Evolutionary conservation across 2,329 filamentous ascomycete genomes (phyloP), one percentile per base, ranked within the genome.

Genomic region (Chrysoporthe austroafricana): DNA sequence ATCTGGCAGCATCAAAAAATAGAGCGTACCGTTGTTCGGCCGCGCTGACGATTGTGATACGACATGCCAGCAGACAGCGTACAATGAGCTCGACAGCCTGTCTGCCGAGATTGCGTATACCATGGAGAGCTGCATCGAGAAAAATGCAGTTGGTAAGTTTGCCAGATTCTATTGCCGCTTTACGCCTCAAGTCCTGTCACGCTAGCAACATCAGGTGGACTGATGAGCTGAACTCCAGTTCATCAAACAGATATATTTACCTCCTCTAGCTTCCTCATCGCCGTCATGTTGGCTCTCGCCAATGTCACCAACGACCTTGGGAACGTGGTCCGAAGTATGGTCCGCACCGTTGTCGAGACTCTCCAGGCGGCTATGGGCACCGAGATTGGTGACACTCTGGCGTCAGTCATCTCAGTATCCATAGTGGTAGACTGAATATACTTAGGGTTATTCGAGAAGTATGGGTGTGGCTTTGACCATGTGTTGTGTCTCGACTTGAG

Each of bases 21-120:
- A 46, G 46, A 54, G 46, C 44, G 4, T 50, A 1, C 46, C 18
- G 34, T 46, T 62, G 14, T 43, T 62, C 50, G 46, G 32, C 32
- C 46, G 61, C 32, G 43, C 43, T 14, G 14, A 32, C 26, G 61
- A 63, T 3, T 63, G 61, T 26, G 36, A 56, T 26, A 36, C 36
- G 18, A 56, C 61, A 18, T 56, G 61, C 61, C 61, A 54, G 61
- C 32, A 54, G 9, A 14, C 4, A 34, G 34, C 21, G 26, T 63
- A 63, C 36, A 32, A 11, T 11, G 36, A 54, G 26, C n/a, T 63
- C n/a, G 61, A 34, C 16, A 43, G n/a, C 34, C 34, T 63, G 36
- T 54, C 48, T 39, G 61, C 61, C 18, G 61, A 63, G 32, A 52
- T 63, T 18, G 18, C 61, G 26, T 63, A 63, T 11, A 63, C 61